Base-by-base conservation (phyloP, 2,329 filamentous ascomycete genomes). In the Cladosporium sp. region DNA sequence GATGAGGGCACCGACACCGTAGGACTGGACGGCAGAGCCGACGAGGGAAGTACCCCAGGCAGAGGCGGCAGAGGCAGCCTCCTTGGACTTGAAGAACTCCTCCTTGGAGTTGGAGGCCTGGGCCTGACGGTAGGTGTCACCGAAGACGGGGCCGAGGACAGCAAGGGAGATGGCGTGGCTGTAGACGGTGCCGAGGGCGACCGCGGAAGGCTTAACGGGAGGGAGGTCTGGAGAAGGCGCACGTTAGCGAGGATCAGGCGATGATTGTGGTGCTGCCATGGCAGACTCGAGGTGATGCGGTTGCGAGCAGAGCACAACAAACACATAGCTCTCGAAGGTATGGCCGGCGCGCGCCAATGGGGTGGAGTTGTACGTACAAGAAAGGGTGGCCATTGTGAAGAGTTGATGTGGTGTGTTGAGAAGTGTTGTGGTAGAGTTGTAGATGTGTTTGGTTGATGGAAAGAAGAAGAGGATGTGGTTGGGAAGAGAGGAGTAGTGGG, bases 131-230 rank as follows among this genome's bases (percentile, higher is more conserved):
- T 97, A 97, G 76, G 92, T 94, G 77, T 96, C 90, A 77, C 95
- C 94, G 79, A 98, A 97, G 80, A 98, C 83, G 69, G 94, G 94
- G 67, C 88, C 86, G 69, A 98, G 87, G 74, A 98, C 88, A 69
- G 91, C 93, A 70, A 95, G 89, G 77, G 95, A 95, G 75, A 92
- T 86, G 75, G 89, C 89, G 83, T 99, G 94, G 86, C 91, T 97
- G 89, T 97, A 99, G 80, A 93, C 83, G 69, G 93, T 95, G 82
- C 95, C 95, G 76, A 98, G 88, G 77, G 94, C 95, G 78, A 99
- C 97, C 76, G 95, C 94, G 77, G 93, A 97, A 74, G 95, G 95
- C 90, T 97, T 98, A 78, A 99, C 95, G 72, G 93, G 84, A 72
- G 89, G 89, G 65, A 91, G 85, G 78, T 91, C 86, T 89, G 70